Conservation (phyloP, 495 filamentous ascomycete species). For the Aspergillus heteromorphus region DNA sequence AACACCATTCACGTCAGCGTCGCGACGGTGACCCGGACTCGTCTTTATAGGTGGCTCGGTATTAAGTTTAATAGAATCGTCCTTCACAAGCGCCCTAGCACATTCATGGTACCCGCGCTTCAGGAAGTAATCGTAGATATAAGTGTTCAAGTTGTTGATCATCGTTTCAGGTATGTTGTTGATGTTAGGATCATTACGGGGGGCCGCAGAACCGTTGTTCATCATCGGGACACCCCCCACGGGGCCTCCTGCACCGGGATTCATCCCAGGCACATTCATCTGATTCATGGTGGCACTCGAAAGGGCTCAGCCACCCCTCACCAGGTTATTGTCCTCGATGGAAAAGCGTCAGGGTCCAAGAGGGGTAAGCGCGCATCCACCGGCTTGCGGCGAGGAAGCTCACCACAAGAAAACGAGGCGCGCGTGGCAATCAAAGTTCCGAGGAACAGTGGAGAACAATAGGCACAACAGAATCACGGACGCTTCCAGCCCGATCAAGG, state of each 20-base stretch:
- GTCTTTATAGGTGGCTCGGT: constrained; percentile 58
- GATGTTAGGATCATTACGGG: constrained; percentile 40
- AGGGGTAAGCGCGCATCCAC: constrained; percentile 34
- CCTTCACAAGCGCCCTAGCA: constrained; percentile 63
- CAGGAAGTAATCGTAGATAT: constrained; percentile 96
- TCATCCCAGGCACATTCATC: constrained; percentile 64
- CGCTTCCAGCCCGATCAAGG: constrained; percentile 4
- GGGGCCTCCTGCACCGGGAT: constrained; percentile 53
- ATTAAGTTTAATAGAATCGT: constrained; percentile 43
- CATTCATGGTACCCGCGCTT: constrained; percentile 74
- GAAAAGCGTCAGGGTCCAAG: constrained; percentile 15
- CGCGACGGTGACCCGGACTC: constrained; percentile 52
- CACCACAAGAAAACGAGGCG: constrained; percentile 26
- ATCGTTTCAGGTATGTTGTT: constrained; percentile 43
- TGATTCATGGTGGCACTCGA: constrained; percentile 60
- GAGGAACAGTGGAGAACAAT: constrained; percentile 12
- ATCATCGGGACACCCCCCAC: constrained; percentile 68
- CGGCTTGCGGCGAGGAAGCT: constrained; percentile 29
- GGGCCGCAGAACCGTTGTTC: constrained; percentile 57
- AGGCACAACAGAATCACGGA: constrained; percentile 2
- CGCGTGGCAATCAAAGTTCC: constrained; percentile 17
- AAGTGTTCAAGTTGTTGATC: constrained; percentile 89
- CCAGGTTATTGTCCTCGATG: constrained; percentile 24
- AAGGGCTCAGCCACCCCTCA: constrained; percentile 36
- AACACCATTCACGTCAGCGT: constrained; percentile 68